Conservation (phyloP, 2,329 filamentous ascomycete species). For the Cordyceps javanica region DNA sequence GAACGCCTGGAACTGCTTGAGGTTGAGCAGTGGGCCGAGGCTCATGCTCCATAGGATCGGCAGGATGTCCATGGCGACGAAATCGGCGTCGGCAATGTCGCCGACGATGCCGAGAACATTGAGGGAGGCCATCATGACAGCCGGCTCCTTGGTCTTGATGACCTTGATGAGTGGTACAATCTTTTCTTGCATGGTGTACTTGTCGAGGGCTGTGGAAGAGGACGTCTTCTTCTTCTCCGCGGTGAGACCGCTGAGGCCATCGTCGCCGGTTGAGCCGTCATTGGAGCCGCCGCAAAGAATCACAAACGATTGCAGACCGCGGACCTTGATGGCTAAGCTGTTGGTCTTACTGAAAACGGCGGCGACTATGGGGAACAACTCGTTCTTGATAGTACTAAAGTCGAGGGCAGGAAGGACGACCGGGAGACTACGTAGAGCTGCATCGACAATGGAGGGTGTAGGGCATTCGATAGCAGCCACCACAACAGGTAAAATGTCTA, state of each 20-base stretch:
- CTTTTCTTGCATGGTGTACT: constrained; percentile 98
- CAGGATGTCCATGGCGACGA: constrained; percentile 84
- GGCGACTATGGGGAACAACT: constrained; percentile 89
- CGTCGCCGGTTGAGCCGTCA: constrained; percentile 43
- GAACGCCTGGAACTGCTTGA: constrained; percentile 82
- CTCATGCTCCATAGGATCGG: constrained; percentile 90
- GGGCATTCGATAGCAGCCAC: constrained; percentile 78
- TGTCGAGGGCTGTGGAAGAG: constrained; percentile 79
- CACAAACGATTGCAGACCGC: constrained; percentile 83
- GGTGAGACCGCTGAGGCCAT: constrained; percentile 70
- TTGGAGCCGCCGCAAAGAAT: constrained; percentile 76
- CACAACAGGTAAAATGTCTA: constrained; percentile 84
- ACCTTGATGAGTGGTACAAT: constrained; percentile 82
- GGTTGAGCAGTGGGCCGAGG: constrained; percentile 78
- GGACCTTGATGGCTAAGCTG: constrained; percentile 90
- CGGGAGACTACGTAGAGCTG: constrained; percentile 71
- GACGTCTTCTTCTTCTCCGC: constrained; percentile 55
- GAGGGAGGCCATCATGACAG: constrained; percentile 91
- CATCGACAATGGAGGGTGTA: constrained; percentile 84
- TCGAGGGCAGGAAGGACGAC: constrained; percentile 82
- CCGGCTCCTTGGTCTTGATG: constrained; percentile 97
- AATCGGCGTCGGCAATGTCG: constrained; percentile 76
- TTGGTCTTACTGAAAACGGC: constrained; percentile 87
- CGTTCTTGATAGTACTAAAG: constrained; percentile 94
- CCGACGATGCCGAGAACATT: constrained; percentile 81